Percentiles rank a stretch among this genome's conserved stretches.
Conservation (phyloP, 768 basidiomycete species). For the Lactifluus rugatus region DNA sequence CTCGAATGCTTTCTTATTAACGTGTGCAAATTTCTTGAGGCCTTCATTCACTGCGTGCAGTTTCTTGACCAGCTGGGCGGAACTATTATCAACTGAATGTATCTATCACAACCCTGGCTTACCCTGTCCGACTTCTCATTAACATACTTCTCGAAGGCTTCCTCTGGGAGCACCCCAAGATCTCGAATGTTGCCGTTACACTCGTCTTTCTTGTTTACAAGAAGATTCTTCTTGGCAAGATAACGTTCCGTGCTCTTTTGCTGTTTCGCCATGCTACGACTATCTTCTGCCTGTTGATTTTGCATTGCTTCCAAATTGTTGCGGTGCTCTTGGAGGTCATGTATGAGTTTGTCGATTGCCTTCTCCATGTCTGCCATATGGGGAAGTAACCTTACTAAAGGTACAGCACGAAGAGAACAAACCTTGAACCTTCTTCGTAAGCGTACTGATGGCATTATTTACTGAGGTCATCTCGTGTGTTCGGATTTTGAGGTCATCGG, state of each 20-base stretch:
- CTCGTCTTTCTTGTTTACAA: conserved; percentile 79
- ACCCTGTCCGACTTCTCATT: conserved; percentile 83
- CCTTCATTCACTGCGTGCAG: conserved; percentile 89
- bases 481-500: conserved; percentile 59
- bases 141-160: conserved; percentile 93
- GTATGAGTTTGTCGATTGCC: conserved; percentile 51
- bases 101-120: conserved; percentile 23
- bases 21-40: conserved; percentile 93
- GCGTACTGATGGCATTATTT: conserved; percentile 51
- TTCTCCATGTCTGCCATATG: conserved; percentile 53
- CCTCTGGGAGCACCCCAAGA: conserved; percentile 91
- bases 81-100: not conserved
- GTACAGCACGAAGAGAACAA: not conserved
- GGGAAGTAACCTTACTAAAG: not conserved
- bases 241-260: conserved; percentile 96
- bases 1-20: conserved; percentile 99
- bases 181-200: conserved; percentile 94
- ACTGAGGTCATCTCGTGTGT: conserved; percentile 61
- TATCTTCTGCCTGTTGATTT: conserved; percentile 77
- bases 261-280: conserved; percentile 75
- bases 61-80: conserved; percentile 73
- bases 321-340: conserved; percentile 58
- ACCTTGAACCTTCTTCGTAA: conserved; percentile 60
- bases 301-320: conserved; percentile 64
- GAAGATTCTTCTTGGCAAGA: conserved; percentile 83